Evolutionary conservation across 164 flowering plant species (phyloP).

Genomic region (Aristolochia californica): DNA sequence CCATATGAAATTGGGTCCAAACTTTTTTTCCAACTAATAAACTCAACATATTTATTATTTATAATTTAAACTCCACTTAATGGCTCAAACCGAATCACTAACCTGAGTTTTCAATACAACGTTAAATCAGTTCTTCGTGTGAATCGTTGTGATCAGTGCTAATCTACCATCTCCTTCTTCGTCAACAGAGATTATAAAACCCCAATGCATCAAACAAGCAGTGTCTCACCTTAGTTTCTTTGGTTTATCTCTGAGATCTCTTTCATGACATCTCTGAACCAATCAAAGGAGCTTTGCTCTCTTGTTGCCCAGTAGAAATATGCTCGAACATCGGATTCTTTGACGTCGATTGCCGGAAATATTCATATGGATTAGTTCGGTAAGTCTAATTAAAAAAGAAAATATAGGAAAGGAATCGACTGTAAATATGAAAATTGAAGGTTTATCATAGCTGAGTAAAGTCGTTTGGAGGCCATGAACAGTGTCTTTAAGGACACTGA

Average conservation of each 20-base stretch:
- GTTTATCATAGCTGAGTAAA: background rate
- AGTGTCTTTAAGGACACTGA: slow-evolving; percentile 38
- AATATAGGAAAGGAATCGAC: too few relatives aligned
- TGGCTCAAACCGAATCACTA: background rate
- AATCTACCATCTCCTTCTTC: slow-evolving; percentile 36
- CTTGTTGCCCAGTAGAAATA: slow-evolving; percentile 50
- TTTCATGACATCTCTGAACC: slow-evolving; percentile 43
- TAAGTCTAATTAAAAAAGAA: too few relatives aligned
- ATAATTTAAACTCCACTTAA: background rate
- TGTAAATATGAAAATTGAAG: background rate
- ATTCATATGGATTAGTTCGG: background rate
- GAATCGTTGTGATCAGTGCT: slow-evolving; percentile 28
- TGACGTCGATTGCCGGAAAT: slow-evolving; percentile 9
- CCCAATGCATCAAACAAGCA: too few relatives aligned
- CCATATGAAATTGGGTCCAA: too few relatives aligned
- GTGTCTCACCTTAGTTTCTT: slow-evolving; percentile 25
- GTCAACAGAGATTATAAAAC: slow-evolving; percentile 27
- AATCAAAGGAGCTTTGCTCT: slow-evolving; percentile 44
- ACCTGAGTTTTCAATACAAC: slow-evolving; percentile 33
- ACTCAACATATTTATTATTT: too few relatives aligned
- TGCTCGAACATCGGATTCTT: slow-evolving; percentile 21
- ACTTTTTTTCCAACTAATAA: too few relatives aligned
- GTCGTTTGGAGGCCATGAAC: slow-evolving; percentile 11
- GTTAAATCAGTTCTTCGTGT: slow-evolving; percentile 29
- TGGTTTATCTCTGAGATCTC: slow-evolving; percentile 20